Evolutionary conservation across 2,329 filamentous ascomycete genomes (phyloP).

Genomic region (Stemphylium vesicarium): DNA sequence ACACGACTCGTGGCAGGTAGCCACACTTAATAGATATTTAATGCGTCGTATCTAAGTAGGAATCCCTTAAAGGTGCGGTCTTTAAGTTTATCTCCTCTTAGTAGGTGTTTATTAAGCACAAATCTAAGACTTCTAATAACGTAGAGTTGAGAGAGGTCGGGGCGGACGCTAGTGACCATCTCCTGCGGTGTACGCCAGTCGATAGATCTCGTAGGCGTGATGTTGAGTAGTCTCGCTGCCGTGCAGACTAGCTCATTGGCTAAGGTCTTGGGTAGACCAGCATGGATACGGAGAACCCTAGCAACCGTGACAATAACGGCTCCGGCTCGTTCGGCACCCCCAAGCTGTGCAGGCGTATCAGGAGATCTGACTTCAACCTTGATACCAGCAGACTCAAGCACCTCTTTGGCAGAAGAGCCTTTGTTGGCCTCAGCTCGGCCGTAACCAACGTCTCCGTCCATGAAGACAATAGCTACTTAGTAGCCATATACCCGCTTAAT

Average conservation of each 20-base stretch:
- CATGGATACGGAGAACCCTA: no score
- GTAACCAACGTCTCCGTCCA: no score
- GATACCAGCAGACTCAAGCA: neutral
- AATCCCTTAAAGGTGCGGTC: conserved; percentile 17
- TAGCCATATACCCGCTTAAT: conserved; percentile 1
- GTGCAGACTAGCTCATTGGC: conserved; percentile 10
- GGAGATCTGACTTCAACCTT: neutral
- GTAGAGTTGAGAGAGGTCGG: neutral
- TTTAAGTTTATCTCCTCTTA: conserved; percentile 8
- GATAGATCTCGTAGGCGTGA: conserved; percentile 10
- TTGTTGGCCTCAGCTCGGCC: neutral
- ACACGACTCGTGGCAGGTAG: conserved; percentile 6
- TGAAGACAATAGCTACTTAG: no score
- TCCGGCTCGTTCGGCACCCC: conserved; percentile 5
- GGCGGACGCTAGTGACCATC: neutral
- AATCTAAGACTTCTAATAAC: neutral
- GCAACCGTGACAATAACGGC: conserved; percentile 2
- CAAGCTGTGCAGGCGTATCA: conserved; percentile 1
- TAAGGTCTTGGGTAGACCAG: conserved; percentile 11
- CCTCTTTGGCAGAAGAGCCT: neutral
- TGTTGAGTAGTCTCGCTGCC: conserved; percentile 15
- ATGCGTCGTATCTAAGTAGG: conserved; percentile 19
- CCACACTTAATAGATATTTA: no score
- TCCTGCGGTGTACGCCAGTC: neutral
- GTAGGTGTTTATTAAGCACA: neutral